Percentiles rank a stretch among this genome's conserved stretches.
These are phyloP conservation scores for Suhomyces bokatorum DNA, from an alignment of 1,139 yeast genomes.

Conservation along the genomic window DNA sequence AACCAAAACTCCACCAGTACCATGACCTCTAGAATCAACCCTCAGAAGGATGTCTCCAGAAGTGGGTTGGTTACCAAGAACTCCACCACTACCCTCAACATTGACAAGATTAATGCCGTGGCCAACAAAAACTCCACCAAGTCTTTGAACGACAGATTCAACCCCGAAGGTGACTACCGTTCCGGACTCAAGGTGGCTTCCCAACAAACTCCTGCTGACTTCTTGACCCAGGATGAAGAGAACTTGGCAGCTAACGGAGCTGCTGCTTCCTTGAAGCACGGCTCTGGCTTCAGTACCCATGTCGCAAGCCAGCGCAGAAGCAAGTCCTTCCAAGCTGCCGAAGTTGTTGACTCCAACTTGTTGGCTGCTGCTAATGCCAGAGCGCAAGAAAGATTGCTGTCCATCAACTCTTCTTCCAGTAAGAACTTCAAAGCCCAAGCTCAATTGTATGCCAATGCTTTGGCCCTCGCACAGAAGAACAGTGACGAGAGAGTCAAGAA, in stretches of 20 bases:
- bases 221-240: slow-evolving; percentile 32
- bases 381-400: slow-evolving; percentile 53
- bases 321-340: slow-evolving; percentile 39
- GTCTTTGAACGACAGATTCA: slow-evolving; percentile 44
- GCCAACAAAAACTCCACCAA: slow-evolving; percentile 47
- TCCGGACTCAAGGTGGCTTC: slow-evolving; percentile 34
- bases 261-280: slow-evolving; percentile 38
- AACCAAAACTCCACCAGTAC: slow-evolving; percentile 43
- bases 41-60: slow-evolving; percentile 41
- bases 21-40: slow-evolving; percentile 51
- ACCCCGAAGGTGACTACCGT: slow-evolving; percentile 47
- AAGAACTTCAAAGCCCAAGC: slow-evolving; percentile 46
- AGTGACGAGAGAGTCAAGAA: slow-evolving; percentile 54
- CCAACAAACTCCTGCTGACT: slow-evolving; percentile 26
- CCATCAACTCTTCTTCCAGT: slow-evolving; percentile 34
- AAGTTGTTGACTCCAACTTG: slow-evolving; percentile 55
- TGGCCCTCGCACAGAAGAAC: slow-evolving; percentile 69
- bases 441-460: slow-evolving; percentile 45
- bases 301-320: slow-evolving; percentile 32
- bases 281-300: slow-evolving; percentile 27
- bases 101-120: slow-evolving; percentile 41
- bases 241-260: slow-evolving; percentile 42
- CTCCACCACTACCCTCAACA: slow-evolving; percentile 34
- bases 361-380: slow-evolving; percentile 61
- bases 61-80: slow-evolving; percentile 46